Percentiles rank a stretch among this genome's conserved stretches.
Conservation (phyloP, 257 asterid species). For the Solanum boliviense region DNA sequence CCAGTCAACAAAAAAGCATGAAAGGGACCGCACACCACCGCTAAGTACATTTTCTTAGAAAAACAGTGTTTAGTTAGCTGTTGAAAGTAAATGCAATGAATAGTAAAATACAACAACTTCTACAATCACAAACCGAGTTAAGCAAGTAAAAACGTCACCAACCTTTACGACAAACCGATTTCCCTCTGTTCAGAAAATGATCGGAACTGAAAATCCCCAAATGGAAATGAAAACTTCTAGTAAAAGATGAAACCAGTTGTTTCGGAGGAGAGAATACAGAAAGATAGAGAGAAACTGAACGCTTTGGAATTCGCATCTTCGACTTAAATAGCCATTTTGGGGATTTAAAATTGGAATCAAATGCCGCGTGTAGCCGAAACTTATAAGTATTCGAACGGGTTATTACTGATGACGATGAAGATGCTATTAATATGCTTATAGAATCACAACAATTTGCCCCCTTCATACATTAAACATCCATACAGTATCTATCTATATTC, state of each 20-base stretch:
- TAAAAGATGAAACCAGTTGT: conserved; percentile 6
- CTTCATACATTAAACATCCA: not conserved
- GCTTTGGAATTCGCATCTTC: conserved; percentile 60
- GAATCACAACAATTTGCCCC: not conserved
- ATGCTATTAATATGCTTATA: not conserved
- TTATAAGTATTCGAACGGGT: not conserved
- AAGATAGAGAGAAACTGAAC: conserved; percentile 37
- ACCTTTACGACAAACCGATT: conserved; percentile 32
- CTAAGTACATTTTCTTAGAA: not conserved
- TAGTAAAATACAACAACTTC: not conserved
- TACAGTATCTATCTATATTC: not conserved
- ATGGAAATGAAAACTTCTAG: conserved; percentile 29
- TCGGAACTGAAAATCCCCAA: conserved; percentile 18
- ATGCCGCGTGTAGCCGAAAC: not conserved
- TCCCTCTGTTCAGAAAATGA: conserved; percentile 25
- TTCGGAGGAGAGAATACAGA: conserved; percentile 18
- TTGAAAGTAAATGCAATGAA: not conserved
- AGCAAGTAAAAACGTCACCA: not conserved
- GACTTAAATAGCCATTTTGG: conserved; percentile 38
- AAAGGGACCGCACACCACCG: not conserved
- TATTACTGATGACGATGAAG: not conserved
- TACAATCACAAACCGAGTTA: not conserved
- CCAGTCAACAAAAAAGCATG: not conserved
- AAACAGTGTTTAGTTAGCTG: not conserved
- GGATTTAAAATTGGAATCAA: conserved; percentile 9